These are phyloP conservation scores for Biscutella auriculata DNA, from an alignment of 441 rosid genomes.

Conservation along the genomic window DNA sequence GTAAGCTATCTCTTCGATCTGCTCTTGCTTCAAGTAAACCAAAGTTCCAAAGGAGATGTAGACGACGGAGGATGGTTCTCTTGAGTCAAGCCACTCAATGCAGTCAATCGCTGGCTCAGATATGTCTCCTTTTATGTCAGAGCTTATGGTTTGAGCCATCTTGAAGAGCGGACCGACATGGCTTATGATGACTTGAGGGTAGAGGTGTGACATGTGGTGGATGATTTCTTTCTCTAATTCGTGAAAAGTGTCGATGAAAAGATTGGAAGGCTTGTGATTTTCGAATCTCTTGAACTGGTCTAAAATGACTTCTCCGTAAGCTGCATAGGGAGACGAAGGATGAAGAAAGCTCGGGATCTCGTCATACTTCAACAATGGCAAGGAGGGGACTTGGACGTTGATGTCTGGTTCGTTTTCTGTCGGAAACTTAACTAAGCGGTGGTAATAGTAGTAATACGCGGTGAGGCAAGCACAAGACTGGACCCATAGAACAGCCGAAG, in stretches of 20 bases:
- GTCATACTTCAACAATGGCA: slow-evolving; percentile 50
- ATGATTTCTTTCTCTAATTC: slow-evolving; percentile 44
- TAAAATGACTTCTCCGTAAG: slow-evolving; percentile 29
- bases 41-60: slow-evolving; percentile 57
- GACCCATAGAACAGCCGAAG: slow-evolving; percentile 72
- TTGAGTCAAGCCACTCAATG: slow-evolving; percentile 52
- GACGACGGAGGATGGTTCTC: slow-evolving; percentile 39
- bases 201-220: slow-evolving; percentile 37
- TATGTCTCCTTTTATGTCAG: slow-evolving; percentile 31
- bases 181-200: slow-evolving; percentile 21
- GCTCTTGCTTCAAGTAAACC: slow-evolving; percentile 40
- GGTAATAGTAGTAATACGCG: slow-evolving; percentile 39
- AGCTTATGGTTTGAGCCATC: slow-evolving; percentile 23
- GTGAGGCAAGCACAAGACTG: slow-evolving; percentile 61
- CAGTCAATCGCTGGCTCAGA: slow-evolving; percentile 26
- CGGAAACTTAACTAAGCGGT: slow-evolving; percentile 37
- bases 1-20: slow-evolving; percentile 46
- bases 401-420: slow-evolving; percentile 31
- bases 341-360: slow-evolving; percentile 59
- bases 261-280: slow-evolving; percentile 28
- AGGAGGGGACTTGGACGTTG: slow-evolving; percentile 35
- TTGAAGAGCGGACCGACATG: slow-evolving; percentile 48
- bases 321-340: slow-evolving; percentile 28
- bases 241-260: slow-evolving; percentile 50
- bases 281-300: slow-evolving; percentile 41